Evolutionary conservation across 768 basidiomycete species (phyloP).

Genomic region (Dentipellis fragilis): DNA sequence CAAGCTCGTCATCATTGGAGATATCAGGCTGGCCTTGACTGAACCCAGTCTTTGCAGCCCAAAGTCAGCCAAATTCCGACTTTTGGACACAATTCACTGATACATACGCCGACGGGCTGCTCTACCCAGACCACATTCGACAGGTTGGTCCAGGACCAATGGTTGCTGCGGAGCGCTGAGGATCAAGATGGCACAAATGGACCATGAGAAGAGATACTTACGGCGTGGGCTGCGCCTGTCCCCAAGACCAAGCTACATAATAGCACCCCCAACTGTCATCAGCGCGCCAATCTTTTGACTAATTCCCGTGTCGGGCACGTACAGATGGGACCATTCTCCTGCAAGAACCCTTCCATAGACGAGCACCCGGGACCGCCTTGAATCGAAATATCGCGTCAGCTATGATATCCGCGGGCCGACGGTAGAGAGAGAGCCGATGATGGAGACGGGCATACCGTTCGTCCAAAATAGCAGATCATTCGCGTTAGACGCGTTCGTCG

Average conservation of each 20-base stretch:
- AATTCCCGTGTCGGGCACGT: conserved; percentile 14
- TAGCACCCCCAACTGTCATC: background rate
- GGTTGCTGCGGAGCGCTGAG: conserved; percentile 27
- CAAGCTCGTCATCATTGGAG: conserved; percentile 43
- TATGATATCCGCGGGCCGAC: background rate
- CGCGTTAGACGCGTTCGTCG: conserved; percentile 20
- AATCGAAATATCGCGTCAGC: background rate
- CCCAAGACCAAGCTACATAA: conserved; percentile 47
- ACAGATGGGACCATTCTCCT: conserved; percentile 58
- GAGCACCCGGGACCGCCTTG: conserved; percentile 65
- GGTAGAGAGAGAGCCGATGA: no score
- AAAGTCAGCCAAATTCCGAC: background rate
- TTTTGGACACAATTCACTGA: no score
- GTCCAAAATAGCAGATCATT: conserved; percentile 25
- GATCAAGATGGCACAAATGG: background rate
- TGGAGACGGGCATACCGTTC: conserved; percentile 17
- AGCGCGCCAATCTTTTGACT: background rate
- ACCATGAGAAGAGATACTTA: conserved; percentile 15
- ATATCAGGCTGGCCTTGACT: conserved; percentile 60
- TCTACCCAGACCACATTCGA: conserved; percentile 68
- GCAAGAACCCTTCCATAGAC: conserved; percentile 58
- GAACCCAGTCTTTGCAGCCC: conserved; percentile 42
- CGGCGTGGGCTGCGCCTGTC: conserved; percentile 46
- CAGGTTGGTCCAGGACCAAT: conserved; percentile 59
- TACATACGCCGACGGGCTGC: conserved; percentile 51